Evolutionary conservation across 129 eudicot genomes (phyloP), one percentile per base, ranked within the genome.

Genomic region (Glebionis coronaria): DNA sequence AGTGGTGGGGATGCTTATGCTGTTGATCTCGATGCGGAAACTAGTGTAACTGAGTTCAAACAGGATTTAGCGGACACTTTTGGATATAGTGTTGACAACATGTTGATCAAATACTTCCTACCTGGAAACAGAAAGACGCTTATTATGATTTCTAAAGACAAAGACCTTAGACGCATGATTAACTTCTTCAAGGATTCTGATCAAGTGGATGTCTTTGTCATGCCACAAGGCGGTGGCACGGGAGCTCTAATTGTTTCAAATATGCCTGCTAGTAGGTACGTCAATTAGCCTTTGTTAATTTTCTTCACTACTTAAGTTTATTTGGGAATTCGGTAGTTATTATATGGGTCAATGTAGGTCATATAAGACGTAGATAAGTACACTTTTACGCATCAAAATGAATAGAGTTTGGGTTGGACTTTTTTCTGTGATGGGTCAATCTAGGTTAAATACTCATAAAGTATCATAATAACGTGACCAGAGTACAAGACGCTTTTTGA

Each of bases 1-100:
- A 58, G 28, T 31, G 97, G 97, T 56, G 97, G 97, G 68, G 97
- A 91, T 63, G 97, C 96, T 4, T 88, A 85, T 59, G 97, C 96
- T 44, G 76, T 91, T 25, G 94, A 88, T 89, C 88, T 91, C 44
- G 88, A 85, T 71, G 68, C 74, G n/a, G 65, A 88, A 56, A 81
- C 97, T 5, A 76, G 45, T 16, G 59, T 88, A 67, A 72, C 61
- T 29, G 90, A 91, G 75, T 85, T 91, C 73, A 88, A 83, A 84
- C 79, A 83, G 49, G 97, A 91, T 42, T 76, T 91, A 12, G 82
- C 96, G 2, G 97, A 91, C 62, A 88, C 90, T 2, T 91, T 83
- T 61, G 81, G 81, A 19, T 83, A 79, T 73, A 69, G 70, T 56
- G 75, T 61, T 23, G 85, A 83, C 38, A 74, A 71, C 73, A 81